Base-by-base conservation (phyloP, 1,284 basidiomycete genomes). In the Polyporus tsugae region DNA sequence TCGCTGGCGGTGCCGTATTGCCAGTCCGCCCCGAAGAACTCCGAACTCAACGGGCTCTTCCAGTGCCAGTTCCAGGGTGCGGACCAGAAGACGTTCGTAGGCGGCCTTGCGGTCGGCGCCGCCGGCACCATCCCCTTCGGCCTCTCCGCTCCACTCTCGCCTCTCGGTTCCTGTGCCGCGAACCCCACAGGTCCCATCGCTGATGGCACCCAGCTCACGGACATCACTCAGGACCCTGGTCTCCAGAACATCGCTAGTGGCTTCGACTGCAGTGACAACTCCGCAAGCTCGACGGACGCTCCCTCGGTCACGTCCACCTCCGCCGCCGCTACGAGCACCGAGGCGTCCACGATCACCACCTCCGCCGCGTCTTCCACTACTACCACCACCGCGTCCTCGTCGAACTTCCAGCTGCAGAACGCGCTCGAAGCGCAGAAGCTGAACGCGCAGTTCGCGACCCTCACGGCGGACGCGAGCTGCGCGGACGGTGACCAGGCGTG, bases 171-270 rank as follows among this genome's bases (percentile, higher is more conserved):
- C 13, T 83, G 83, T 76, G 81, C 82, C 38, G 82, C 82, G 7
- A 74, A 82, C 70, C 70, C 81, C 3, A 67, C 68, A 17, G 82
- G 82, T 2, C 81, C 83, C 59, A 77, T 84, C 57, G 65, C 87
- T 1, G 88, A 88, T 74, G 88, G 88, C 46, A 72, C 77, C 13
- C 87, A 89, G 77, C 81, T 89, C 33, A 79, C 78, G 60, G 80
- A 81, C 69, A 77, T 86, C 66, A 82, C 82, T 2, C 77, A 80
- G 60, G 79, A 80, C 73, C 84, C 86, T 62, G 86, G 87, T 63
- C 72, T 79, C 39, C 29, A 73, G 15, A 66, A 70, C 63, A 63
- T 65, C 66, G 65, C 69, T 5, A 63, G 60, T 38, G 64, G 60
- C 15, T 41, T 60, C n/a, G 44, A 36, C 60, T n/a, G 49, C 29